Conservation (phyloP, 2,329 filamentous ascomycete species). For the Botrytis hyacinthi region DNA sequence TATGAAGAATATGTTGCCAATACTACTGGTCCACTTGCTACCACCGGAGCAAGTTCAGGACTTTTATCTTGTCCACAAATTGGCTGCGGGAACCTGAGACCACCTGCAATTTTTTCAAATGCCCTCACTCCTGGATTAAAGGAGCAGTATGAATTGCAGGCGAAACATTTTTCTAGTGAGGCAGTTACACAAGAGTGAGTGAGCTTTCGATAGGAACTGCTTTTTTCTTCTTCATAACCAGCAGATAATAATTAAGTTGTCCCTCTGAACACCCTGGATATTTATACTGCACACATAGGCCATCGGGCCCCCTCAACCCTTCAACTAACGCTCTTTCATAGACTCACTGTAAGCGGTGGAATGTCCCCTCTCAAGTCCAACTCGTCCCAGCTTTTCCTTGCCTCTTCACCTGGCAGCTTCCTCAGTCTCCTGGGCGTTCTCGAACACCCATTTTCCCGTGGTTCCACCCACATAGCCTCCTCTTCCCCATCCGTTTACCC, state of each 20-base stretch:
- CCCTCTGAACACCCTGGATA: neutral
- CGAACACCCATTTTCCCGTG: conserved; percentile 54
- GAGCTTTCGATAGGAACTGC: neutral
- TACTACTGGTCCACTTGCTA: conserved; percentile 2
- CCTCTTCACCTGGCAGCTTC: neutral
- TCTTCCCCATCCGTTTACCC: conserved; percentile 40
- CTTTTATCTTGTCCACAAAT: conserved; percentile 9
- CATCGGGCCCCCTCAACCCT: neutral
- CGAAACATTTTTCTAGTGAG: neutral
- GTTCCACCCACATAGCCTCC: conserved; percentile 50
- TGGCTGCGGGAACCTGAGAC: neutral
- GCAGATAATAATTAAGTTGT: neutral
- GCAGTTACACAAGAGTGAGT: conserved; percentile 1
- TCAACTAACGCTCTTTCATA: neutral
- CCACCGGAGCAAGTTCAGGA: neutral
- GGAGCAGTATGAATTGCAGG: conserved; percentile 5
- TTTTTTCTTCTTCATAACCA: neutral
- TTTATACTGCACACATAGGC: neutral
- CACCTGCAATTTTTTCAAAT: neutral
- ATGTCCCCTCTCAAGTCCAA: neutral
- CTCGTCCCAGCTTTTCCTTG: neutral
- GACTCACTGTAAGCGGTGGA: neutral
- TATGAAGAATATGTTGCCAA: conserved; percentile 5
- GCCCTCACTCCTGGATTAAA: neutral
- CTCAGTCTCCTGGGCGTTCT: conserved; percentile 28